A percentile compares a stretch with the other conserved stretches of the same genome.
Conservation (phyloP, 352 stramenopile genomes). For the Phytophthora citrophthora region DNA sequence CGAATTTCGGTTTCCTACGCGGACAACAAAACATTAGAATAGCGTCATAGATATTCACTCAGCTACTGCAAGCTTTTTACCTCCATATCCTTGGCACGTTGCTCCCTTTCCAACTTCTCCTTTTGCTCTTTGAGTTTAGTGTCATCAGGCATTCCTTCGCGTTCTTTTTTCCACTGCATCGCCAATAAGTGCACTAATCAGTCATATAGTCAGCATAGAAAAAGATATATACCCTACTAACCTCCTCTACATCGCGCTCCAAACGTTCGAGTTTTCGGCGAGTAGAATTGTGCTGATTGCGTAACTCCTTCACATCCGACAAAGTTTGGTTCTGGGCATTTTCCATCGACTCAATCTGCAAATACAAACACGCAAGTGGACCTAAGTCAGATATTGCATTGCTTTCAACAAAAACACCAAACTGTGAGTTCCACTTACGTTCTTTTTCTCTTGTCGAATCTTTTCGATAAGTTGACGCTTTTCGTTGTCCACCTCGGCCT, state of each 20-base stretch:
- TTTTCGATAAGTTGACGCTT: conserved; percentile 69
- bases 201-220: no score
- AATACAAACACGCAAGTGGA: background rate
- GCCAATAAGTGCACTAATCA: background rate
- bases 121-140: conserved; percentile 63
- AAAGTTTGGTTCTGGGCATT: conserved; percentile 70
- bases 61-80: conserved; percentile 22
- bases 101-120: conserved; percentile 62
- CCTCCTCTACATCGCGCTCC: conserved; percentile 64
- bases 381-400: background rate
- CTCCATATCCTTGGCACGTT: conserved; percentile 77
- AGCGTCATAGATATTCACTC: background rate
- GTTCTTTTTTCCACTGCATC: conserved; percentile 67
- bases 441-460: conserved; percentile 70
- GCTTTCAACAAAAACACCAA: background rate
- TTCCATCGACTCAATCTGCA: conserved; percentile 73
- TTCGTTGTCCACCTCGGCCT: conserved; percentile 48
- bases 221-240: conserved; percentile 10
- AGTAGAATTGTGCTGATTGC: conserved; percentile 73
- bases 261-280: conserved; percentile 71
- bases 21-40: background rate
- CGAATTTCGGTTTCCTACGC: conserved; percentile 72
- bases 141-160: conserved; percentile 57
- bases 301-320: conserved; percentile 71
- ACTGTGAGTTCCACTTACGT: conserved; percentile 26